phyloP scores from a whole-genome alignment of 2,329 filamentous ascomycete genomes.

The Trichophyton simii region DNA sequence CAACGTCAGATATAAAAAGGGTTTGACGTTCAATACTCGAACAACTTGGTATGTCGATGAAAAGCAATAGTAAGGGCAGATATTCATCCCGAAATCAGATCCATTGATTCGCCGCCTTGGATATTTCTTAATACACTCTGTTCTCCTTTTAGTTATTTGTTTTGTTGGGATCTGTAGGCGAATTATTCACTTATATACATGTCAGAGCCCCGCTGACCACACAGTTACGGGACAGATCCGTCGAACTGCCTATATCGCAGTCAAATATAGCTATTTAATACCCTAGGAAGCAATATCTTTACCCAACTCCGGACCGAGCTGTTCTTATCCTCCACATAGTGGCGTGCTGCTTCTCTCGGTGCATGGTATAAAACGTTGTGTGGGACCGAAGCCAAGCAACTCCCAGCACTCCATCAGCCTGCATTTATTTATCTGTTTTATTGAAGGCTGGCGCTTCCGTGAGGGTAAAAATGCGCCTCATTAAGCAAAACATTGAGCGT shows the following conservation, averaged over 20 bases:
- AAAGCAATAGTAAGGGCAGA: too few species aligned
- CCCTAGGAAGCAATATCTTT: background rate
- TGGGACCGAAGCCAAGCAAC: background rate
- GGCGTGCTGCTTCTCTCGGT: background rate
- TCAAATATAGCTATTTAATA: background rate
- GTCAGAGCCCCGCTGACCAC: background rate
- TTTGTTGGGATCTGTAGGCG: background rate
- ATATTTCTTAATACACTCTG: too few species aligned
- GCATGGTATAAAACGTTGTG: too few species aligned
- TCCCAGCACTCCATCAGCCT: background rate
- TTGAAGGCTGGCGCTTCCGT: background rate
- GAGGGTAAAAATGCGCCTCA: slow-evolving; percentile 44
- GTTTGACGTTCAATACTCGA: too few species aligned
- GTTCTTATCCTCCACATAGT: background rate
- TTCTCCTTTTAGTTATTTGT: background rate
- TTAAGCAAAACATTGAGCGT: slow-evolving; percentile 54
- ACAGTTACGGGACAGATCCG: background rate
- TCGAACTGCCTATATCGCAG: background rate
- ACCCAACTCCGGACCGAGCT: background rate
- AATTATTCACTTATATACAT: background rate
- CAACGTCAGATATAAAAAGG: too few species aligned
- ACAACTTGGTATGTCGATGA: too few species aligned
- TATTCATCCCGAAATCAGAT: too few species aligned
- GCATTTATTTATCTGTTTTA: background rate
- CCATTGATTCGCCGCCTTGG: too few species aligned